A percentile compares a stretch with the other conserved stretches of the same genome.
phyloP scores from a whole-genome alignment of 805 yeast species.

The Suhomyces vadensis region DNA sequence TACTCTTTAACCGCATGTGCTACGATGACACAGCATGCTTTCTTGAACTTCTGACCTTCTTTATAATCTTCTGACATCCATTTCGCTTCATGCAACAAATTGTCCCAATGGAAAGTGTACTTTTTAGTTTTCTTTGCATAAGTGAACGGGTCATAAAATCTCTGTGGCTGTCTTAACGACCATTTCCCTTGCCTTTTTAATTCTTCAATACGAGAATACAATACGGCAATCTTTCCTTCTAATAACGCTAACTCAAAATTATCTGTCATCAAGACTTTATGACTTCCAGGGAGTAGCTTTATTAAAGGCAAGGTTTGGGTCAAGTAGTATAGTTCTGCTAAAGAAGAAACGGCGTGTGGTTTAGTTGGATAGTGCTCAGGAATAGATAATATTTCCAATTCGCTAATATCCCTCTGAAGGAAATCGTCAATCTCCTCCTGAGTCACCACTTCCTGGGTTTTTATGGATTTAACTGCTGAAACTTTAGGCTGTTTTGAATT shows the following conservation, averaged over 20 bases:
- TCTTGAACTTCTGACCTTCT: conserved; percentile 67
- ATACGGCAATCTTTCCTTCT: conserved; percentile 89
- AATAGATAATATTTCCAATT: conserved; percentile 38
- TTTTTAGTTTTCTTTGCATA: conserved; percentile 23
- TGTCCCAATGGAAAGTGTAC: conserved; percentile 67
- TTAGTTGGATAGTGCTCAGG: conserved; percentile 46
- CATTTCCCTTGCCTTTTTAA: conserved; percentile 83
- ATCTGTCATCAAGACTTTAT: conserved; percentile 82
- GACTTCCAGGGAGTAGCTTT: conserved; percentile 78
- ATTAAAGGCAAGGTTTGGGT: conserved; percentile 87
- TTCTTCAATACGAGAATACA: conserved; percentile 89
- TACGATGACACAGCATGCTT: conserved; percentile 66
- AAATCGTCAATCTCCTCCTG: conserved; percentile 24
- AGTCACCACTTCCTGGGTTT: conserved; percentile 21
- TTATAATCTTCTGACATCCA: conserved; percentile 82
- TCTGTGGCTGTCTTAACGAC: conserved; percentile 84
- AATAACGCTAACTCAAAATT: conserved; percentile 80
- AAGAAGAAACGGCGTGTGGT: conserved; percentile 50
- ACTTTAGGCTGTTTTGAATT: conserved; percentile 4
- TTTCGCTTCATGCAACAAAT: conserved; percentile 69
- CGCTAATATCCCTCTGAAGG: conserved; percentile 26
- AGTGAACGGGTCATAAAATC: conserved; percentile 65
- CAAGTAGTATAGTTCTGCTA: conserved; percentile 82
- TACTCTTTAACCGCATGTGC: conserved; percentile 76
- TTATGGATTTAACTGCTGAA: conserved; percentile 16